Conservation (phyloP, 176 grass and related monocot genomes). For the Eragrostis curvula region DNA sequence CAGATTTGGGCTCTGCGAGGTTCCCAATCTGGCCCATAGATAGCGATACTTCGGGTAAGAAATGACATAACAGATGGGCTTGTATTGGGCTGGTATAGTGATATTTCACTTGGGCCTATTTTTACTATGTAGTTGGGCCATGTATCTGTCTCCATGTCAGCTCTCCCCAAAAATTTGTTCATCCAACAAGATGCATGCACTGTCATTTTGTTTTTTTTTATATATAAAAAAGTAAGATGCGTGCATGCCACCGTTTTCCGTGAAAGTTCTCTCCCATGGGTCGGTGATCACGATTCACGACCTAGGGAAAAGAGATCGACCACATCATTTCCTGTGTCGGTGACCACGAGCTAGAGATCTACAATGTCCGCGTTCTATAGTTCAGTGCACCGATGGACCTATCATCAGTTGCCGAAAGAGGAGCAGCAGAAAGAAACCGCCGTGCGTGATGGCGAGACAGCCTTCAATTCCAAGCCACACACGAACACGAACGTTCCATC, state of each 20-base stretch:
- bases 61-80: too few species aligned
- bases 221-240: too few species aligned
- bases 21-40: background rate
- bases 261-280: background rate
- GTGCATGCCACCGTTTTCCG: background rate
- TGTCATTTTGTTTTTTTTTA: too few species aligned
- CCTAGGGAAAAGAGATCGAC: background rate
- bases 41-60: too few species aligned
- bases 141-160: background rate
- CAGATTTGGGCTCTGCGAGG: background rate
- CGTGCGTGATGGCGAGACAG: conserved; percentile 1
- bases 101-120: background rate
- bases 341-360: background rate
- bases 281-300: background rate
- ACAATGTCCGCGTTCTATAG: background rate
- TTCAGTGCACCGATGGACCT: too few species aligned
- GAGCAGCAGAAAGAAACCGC: background rate
- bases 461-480: background rate
- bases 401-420: background rate
- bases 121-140: background rate
- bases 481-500: background rate
- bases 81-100: background rate
- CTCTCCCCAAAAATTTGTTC: background rate
- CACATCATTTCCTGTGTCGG: conserved; percentile 26
- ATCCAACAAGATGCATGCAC: background rate